A percentile compares a stretch with the other conserved stretches of the same genome.
These are phyloP conservation scores for Ogataea naganishii DNA, from an alignment of 805 yeast species.

Conservation along the genomic window DNA sequence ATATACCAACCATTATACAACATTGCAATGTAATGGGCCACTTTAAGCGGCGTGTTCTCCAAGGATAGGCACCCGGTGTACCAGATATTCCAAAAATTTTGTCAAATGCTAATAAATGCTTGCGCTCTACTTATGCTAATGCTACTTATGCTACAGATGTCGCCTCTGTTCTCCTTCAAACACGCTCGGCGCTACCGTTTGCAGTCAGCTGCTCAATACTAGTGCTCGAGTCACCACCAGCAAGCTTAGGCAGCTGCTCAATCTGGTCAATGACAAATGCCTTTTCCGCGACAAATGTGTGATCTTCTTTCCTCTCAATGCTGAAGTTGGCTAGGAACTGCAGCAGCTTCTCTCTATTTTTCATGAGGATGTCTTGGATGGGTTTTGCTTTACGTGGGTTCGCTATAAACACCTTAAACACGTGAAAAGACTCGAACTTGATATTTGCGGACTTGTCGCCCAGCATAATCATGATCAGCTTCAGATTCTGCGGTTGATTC, in stretches of 20 bases:
- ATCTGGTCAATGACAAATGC: conserved; percentile 73
- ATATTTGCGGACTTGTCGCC: conserved; percentile 86
- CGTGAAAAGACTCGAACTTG: conserved; percentile 85
- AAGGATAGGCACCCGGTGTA: no score
- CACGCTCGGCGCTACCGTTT: background rate
- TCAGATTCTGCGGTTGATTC: conserved; percentile 72
- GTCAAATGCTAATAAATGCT: no score
- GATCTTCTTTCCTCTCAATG: conserved; percentile 53
- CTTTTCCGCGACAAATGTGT: conserved; percentile 66
- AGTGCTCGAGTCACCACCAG: conserved; percentile 5
- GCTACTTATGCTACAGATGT: no score
- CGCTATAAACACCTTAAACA: conserved; percentile 92
- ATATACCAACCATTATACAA: no score
- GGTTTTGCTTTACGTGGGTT: conserved; percentile 84
- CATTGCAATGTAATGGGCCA: no score
- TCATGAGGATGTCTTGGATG: conserved; percentile 70
- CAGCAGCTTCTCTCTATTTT: conserved; percentile 73
- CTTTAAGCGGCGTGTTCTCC: no score
- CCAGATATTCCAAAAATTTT: no score
- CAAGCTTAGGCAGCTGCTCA: conserved; percentile 58
- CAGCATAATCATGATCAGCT: conserved; percentile 75
- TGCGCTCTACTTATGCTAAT: no score
- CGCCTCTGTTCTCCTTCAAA: no score
- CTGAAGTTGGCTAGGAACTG: conserved; percentile 61
- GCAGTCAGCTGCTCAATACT: conserved; percentile 2